Percentiles rank a stretch among this genome's conserved stretches.
phyloP scores from a whole-genome alignment of 441 rosid species.

The Omphalea diandra region DNA sequence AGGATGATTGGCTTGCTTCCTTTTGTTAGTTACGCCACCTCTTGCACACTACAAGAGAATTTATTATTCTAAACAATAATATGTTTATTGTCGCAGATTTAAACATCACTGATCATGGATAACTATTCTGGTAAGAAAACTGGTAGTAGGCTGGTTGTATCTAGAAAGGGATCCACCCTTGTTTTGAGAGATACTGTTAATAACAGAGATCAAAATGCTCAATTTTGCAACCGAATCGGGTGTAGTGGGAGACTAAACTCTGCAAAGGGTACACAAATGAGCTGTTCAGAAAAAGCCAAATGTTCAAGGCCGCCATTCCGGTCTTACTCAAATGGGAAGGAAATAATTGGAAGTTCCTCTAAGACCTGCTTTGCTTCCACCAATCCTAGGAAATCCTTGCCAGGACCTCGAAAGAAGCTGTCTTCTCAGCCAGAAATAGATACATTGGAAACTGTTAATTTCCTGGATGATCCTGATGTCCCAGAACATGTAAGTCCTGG shows the following conservation, averaged over 20 bases:
- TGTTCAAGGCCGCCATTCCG: conserved; percentile 46
- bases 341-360: conserved; percentile 69
- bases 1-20: conserved; percentile 4
- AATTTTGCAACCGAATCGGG: conserved; percentile 62
- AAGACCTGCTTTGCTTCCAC: conserved; percentile 36
- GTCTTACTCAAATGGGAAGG: conserved; percentile 59
- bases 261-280: conserved; percentile 45
- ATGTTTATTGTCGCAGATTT: conserved; percentile 32
- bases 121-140: conserved; percentile 65
- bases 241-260: conserved; percentile 60
- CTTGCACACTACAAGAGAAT: not conserved
- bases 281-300: conserved; percentile 53
- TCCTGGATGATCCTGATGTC: conserved; percentile 52
- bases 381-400: conserved; percentile 38
- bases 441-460: conserved; percentile 66
- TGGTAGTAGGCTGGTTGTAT: conserved; percentile 39
- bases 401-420: conserved; percentile 43
- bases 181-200: conserved; percentile 56
- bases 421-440: conserved; percentile 47
- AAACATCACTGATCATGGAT: conserved; percentile 50
- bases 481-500: conserved; percentile 36
- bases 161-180: conserved; percentile 56
- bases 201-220: conserved; percentile 53
- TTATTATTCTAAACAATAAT: not conserved
- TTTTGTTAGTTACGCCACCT: not conserved